Evolutionary conservation across 805 yeast species (phyloP), one percentile per base, ranked within the genome.

Genomic region (Monosporozyma unispora): DNA sequence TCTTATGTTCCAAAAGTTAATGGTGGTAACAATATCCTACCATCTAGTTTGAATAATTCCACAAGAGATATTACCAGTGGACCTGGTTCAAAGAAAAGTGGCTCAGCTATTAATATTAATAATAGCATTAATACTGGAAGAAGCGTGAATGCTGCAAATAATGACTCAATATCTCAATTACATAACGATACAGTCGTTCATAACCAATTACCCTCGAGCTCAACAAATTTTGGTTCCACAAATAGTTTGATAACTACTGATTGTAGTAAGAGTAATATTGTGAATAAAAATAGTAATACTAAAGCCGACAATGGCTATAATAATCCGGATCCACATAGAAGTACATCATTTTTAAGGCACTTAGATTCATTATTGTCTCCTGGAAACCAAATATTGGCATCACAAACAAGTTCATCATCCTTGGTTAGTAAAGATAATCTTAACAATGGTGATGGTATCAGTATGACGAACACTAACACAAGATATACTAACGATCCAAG

Each of bases 321-420:
- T 29, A 37, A 28, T n/a, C n/a, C 40, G 3, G 21, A 4, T 4
- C 42, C 42, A 21, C 46, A 44, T 41, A 54, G 62, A 45, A 59
- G 60, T 46, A 54, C 62, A 5, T 64, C 70, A 2, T 69, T 70
- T 48, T 53, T 68, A 44, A 67, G 67, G 38, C 71, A 70, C 54
- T 50, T 71, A 42, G 74, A 71, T 47, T 57, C 64, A 10, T 49
- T 71, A 6, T 51, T 71, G 7, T 19, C 46, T 8, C 42, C 48
- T 16, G 19, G 42, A 6, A 45, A 19, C 9, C 31, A 49, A 11
- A n/a, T 29, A 37, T 45, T 27, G 12, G 33, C 42, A 33, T 19
- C 43, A n/a, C n/a, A 23, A n/a, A 43, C 40, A 22, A 48, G 28
- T 33, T 43, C 45, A 14, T 19, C 39, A 1, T 27, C 46, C 3